phyloP scores from a whole-genome alignment of 2,329 filamentous ascomycete species.

The Microcyclosporella mali region DNA sequence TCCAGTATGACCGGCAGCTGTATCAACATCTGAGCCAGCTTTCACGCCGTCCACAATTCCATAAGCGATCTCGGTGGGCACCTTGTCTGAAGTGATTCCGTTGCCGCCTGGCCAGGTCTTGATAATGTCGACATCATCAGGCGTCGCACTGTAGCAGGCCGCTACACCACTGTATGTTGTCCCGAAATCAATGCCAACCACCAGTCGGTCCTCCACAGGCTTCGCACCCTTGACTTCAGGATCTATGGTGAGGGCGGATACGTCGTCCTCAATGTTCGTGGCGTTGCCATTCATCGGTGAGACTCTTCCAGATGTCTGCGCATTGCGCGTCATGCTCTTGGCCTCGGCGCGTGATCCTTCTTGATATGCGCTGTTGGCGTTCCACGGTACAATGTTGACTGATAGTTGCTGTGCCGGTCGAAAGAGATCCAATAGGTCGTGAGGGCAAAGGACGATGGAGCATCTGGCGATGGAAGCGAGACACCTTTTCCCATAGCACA shows the following conservation, averaged over 20 bases:
- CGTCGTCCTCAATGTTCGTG: constrained; percentile 8
- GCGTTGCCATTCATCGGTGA: constrained; percentile 15
- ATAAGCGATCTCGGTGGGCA: constrained; percentile 68
- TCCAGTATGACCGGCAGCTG: background rate
- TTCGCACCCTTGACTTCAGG: constrained; percentile 7
- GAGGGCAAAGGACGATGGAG: too few species aligned
- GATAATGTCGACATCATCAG: constrained; percentile 76
- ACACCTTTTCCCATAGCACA: too few species aligned
- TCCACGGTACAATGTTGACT: too few species aligned
- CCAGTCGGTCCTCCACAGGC: constrained; percentile 52
- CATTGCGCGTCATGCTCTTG: constrained; percentile 17
- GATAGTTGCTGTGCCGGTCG: too few species aligned
- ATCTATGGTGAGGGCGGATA: constrained; percentile 11
- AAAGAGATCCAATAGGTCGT: too few species aligned
- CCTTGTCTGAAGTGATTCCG: constrained; percentile 82
- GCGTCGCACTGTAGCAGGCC: constrained; percentile 43
- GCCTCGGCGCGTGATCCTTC: background rate
- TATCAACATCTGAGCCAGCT: constrained; percentile 1
- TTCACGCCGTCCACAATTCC: constrained; percentile 41
- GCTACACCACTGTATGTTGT: constrained; percentile 75
- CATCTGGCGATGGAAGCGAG: too few species aligned
- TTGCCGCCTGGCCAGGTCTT: constrained; percentile 79
- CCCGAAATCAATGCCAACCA: constrained; percentile 76
- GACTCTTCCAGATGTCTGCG: constrained; percentile 2
- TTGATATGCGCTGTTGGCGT: too few species aligned